A percentile compares a stretch with the other conserved stretches of the same genome.
Conservation (phyloP, 495 filamentous ascomycete genomes). For the Penicillium roqueforti region DNA sequence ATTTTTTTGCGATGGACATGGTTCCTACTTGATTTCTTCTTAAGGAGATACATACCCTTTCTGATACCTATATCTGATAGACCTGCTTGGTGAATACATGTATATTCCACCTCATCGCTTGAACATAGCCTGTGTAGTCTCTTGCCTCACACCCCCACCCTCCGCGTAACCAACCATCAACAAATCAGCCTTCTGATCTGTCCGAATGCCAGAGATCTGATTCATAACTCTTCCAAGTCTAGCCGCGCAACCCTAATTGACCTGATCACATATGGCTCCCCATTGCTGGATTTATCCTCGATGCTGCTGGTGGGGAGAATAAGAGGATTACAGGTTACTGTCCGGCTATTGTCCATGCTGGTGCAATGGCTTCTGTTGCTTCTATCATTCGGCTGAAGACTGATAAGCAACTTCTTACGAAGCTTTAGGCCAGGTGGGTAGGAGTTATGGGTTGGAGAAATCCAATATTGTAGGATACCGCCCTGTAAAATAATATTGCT, state of each 20-base stretch:
- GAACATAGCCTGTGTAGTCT: not conserved
- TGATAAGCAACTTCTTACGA: not conserved
- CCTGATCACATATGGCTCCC: conserved; percentile 22
- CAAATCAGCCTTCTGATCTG: not conserved
- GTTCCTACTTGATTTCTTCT: not conserved
- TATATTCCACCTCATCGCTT: not conserved
- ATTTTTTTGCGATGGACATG: not conserved
- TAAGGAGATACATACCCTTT: conserved; percentile 5
- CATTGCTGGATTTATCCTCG: conserved; percentile 55
- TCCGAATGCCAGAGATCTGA: not conserved
- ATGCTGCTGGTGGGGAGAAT: conserved; percentile 47
- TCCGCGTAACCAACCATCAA: not conserved
- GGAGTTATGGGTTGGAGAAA: too few relatives aligned
- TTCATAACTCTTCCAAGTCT: not conserved
- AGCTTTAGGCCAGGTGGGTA: not conserved
- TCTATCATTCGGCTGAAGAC: conserved; percentile 11
- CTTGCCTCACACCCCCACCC: too few relatives aligned
- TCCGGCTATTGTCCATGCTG: conserved; percentile 57
- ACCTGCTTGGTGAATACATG: not conserved
- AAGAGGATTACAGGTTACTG: conserved; percentile 47
- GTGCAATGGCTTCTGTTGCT: conserved; percentile 32
- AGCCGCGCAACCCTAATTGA: not conserved
- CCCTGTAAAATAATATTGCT: not conserved
- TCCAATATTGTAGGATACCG: not conserved
- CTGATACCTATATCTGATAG: not conserved